Conservation (phyloP, 2,329 filamentous ascomycete genomes). For the Colletotrichum trifolii region DNA sequence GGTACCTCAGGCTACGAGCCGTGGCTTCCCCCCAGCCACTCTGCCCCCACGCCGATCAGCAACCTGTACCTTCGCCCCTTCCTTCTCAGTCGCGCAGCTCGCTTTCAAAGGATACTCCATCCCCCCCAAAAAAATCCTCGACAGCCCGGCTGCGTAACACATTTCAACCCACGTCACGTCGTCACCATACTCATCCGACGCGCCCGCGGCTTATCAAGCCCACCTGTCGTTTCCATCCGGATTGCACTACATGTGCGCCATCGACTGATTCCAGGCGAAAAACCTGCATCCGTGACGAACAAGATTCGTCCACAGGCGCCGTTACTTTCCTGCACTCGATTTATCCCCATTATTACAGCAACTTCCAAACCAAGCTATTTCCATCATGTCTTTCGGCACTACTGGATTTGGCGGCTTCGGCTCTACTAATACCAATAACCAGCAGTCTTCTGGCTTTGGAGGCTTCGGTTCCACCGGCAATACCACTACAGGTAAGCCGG, state of each 20-base stretch:
- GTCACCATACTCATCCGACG: conserved; percentile 21
- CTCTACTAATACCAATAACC: conserved; percentile 58
- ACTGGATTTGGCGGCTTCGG: conserved; percentile 68
- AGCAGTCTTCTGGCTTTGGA: conserved; percentile 62
- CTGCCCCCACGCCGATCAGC: no score
- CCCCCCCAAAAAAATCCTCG: conserved; percentile 22
- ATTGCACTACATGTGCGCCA: conserved; percentile 28
- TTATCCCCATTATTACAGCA: not conserved
- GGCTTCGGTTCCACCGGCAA: conserved; percentile 61
- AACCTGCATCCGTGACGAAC: conserved; percentile 15
- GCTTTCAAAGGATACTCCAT: no score
- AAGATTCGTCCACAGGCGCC: conserved; percentile 9
- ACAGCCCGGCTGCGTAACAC: conserved; percentile 12
- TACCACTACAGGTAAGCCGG: conserved; percentile 63
- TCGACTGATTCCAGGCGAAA: conserved; percentile 31
- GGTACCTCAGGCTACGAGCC: no score
- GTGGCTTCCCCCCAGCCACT: no score
- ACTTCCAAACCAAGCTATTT: not conserved
- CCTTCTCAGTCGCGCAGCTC: no score
- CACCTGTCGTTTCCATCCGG: conserved; percentile 12
- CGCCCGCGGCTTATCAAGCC: conserved; percentile 23
- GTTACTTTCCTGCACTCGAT: not conserved
- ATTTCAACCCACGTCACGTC: conserved; percentile 23
- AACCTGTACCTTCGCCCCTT: no score
- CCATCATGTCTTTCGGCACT: conserved; percentile 66